Evolutionary conservation across 768 basidiomycete genomes (phyloP).

Genomic region (Boletus subparvulus): DNA sequence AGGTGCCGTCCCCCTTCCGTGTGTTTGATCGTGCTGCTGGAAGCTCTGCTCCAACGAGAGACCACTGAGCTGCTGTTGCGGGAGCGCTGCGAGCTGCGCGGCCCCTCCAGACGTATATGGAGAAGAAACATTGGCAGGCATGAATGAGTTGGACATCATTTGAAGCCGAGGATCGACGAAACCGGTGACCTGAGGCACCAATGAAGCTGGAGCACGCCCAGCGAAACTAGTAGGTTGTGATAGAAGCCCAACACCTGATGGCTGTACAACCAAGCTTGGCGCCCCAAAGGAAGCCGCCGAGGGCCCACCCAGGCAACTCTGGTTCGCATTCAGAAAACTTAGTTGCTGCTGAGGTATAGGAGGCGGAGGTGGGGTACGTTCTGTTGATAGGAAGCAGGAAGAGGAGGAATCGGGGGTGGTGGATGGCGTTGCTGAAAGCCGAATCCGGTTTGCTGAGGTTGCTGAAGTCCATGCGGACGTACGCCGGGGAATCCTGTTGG

Average conservation of each 20-base stretch:
- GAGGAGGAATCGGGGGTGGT: constrained; percentile 62
- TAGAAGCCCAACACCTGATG: constrained; percentile 25
- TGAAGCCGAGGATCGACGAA: constrained; percentile 79
- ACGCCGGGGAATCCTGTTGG: constrained; percentile 52
- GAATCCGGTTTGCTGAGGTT: constrained; percentile 47
- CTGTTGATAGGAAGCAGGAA: constrained; percentile 62
- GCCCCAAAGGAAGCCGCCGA: constrained; percentile 10
- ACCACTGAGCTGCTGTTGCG: constrained; percentile 54
- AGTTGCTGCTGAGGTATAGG: constrained; percentile 38
- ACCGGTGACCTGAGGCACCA: constrained; percentile 76
- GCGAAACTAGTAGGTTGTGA: constrained; percentile 47
- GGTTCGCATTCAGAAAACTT: constrained; percentile 59
- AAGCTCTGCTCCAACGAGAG: constrained; percentile 78
- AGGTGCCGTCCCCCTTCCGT: constrained; percentile 61
- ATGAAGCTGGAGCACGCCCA: constrained; percentile 41
- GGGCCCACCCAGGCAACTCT: constrained; percentile 41
- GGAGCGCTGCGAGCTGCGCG: constrained; percentile 59
- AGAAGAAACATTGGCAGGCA: constrained; percentile 69
- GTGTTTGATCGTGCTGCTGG: constrained; percentile 80
- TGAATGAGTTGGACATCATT: constrained; percentile 90
- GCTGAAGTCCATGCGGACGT: constrained; percentile 40
- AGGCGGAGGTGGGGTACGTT: constrained; percentile 40
- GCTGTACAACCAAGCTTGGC: constrained; percentile 19
- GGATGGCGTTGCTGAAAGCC: constrained; percentile 36
- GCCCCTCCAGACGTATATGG: constrained; percentile 58